Evolutionary conservation across 75 land plant genomes (phyloP), one percentile per base, ranked within the genome.

Genomic region (Sequoia sempervirens): DNA sequence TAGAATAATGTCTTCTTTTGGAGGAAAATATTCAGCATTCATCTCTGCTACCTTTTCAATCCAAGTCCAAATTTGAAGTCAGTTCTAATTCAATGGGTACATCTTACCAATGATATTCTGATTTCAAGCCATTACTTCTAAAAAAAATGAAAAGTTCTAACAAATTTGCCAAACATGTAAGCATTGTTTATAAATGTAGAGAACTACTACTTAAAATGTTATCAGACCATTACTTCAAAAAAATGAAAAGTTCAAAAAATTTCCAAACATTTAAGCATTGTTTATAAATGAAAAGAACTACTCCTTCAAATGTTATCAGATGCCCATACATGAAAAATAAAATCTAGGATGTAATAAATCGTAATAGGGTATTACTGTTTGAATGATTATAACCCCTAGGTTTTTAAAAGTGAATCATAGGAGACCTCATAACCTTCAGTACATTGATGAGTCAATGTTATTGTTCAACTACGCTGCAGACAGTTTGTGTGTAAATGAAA

Each of bases 11-110:
- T 88, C 87, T 80, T 86, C 89, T 66, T 80, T 70, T 37, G 89
- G 89, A 52, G 89, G 89, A 82, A 86, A 86, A 80, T 86, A 88
- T 80, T 88, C 89, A 54, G 83, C 88, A 47, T 79, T 75, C 89
- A 88, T 88, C 76, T 88, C 89, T n/a, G 89, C 75, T 34, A 88
- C 89, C 89, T 88, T 80, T 56, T 75, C 73, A 70, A 70, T 70
- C 36, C 37, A 70, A 30, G 73, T 70, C 15, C 36, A 32, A 81
- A 28, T 70, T 32, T 32, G 36, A 70, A 70, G n/a, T 70, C 73
- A 70, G 73, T 32, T 70, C 0, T 70, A 28, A 70, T 70, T 70
- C 37, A 70, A 32, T 70, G 36, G 37, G 15, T 32, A 8, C 36
- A 32, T 70, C 2, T 70, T 70, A 70, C 4, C 37, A 32, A 30